Conservation (phyloP, 192 early-diverging fungal genomes). For the Rhizoclosmatium globosum region DNA sequence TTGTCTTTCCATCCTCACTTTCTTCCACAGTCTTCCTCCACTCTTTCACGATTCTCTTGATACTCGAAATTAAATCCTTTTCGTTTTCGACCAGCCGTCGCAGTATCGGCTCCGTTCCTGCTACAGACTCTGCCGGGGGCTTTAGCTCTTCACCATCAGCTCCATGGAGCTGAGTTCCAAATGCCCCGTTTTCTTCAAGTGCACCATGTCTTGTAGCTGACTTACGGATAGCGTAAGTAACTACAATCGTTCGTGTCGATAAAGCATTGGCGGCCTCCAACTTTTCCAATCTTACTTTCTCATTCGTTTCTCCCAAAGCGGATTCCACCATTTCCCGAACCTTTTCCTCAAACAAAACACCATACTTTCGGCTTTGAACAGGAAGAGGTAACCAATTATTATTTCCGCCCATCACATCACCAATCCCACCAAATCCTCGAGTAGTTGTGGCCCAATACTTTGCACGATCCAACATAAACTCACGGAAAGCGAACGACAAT, state of each 20-base stretch:
- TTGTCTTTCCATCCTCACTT: background rate
- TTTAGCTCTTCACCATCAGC: background rate
- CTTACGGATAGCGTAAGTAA: constrained; percentile 23
- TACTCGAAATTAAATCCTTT: background rate
- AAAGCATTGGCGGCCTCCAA: background rate
- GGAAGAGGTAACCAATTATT: constrained; percentile 9
- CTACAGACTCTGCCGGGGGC: background rate
- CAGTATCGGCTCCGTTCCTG: background rate
- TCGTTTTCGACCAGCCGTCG: background rate
- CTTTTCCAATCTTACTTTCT: background rate
- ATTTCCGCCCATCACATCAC: background rate
- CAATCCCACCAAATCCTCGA: background rate
- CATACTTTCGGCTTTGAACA: background rate
- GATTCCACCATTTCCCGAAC: background rate
- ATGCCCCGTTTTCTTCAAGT: background rate
- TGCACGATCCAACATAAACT: constrained; percentile 32
- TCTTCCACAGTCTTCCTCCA: background rate
- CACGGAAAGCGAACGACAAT: constrained; percentile 29
- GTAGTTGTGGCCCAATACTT: background rate
- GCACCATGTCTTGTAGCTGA: background rate
- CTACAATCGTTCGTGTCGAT: constrained; percentile 6
- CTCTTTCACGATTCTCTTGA: background rate
- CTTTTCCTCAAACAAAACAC: background rate
- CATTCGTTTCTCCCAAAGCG: background rate
- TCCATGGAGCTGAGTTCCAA: background rate